Evolutionary conservation across 2,329 filamentous ascomycete species (phyloP).

Genomic region (Monilinia fructigena): DNA sequence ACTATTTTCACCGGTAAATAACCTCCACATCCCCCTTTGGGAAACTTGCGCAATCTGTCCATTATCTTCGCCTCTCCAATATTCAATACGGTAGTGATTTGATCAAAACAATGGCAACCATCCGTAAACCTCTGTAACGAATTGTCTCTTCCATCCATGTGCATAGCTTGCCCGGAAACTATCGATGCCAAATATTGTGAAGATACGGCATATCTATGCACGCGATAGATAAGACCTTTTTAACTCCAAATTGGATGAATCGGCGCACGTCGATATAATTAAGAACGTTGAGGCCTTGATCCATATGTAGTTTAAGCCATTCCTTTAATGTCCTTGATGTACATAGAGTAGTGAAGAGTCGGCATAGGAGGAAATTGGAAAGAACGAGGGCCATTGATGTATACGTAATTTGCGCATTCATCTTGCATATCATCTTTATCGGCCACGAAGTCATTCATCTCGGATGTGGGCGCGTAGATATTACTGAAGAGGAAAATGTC

Average conservation of each 20-base stretch:
- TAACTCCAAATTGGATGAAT: slow-evolving; percentile 91
- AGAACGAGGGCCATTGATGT: slow-evolving; percentile 40
- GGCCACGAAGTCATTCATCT: slow-evolving; percentile 75
- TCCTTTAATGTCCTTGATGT: slow-evolving; percentile 82
- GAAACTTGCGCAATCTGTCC: slow-evolving; percentile 61
- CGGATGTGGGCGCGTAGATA: slow-evolving; percentile 80
- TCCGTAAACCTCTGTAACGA: slow-evolving; percentile 66
- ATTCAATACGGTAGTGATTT: slow-evolving; percentile 76
- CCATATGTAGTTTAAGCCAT: slow-evolving; percentile 76
- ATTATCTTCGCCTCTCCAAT: slow-evolving; percentile 69
- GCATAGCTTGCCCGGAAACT: slow-evolving; percentile 28
- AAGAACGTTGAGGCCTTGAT: slow-evolving; percentile 63
- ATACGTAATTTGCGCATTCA: slow-evolving; percentile 83
- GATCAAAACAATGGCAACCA: slow-evolving; percentile 74
- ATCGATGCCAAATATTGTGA: slow-evolving; percentile 57
- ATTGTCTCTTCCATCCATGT: slow-evolving; percentile 38
- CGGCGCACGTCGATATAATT: slow-evolving; percentile 81
- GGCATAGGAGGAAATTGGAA: slow-evolving; percentile 66
- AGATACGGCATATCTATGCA: slow-evolving; percentile 84
- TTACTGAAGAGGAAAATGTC: slow-evolving; percentile 94
- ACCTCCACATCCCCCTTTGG: slow-evolving; percentile 42
- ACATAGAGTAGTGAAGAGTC: slow-evolving; percentile 80
- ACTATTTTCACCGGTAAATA: slow-evolving; percentile 40
- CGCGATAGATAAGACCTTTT: slow-evolving; percentile 88
- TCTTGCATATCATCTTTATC: slow-evolving; percentile 74